Base-by-base conservation (phyloP, 345 rosid genomes). In the Eucalyptus microcorys region DNA sequence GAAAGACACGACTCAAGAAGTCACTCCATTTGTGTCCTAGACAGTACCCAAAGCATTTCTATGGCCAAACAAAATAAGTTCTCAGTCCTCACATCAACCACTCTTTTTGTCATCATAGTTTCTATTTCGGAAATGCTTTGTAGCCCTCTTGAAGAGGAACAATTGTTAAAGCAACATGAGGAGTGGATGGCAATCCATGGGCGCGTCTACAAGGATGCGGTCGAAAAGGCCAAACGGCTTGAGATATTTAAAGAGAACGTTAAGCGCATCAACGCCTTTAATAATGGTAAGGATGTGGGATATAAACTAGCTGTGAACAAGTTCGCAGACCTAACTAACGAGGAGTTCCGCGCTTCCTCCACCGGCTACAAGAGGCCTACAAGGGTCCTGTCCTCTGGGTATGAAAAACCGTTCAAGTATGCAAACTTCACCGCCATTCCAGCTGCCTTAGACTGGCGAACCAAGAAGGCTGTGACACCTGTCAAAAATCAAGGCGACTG, bases 401-500 rank as follows among this genome's bases (percentile, higher is more conserved):
- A 49, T 61, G 32, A 19, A 21, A 7, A 37, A 37, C 47, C 85
- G 48, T 85, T 88, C 40, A 86, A 8, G 27, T 76, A 91, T 87
- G 86, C 27, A 48, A 91, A 92, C 87, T 26, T 71, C 10, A 90
- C 90, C n/a, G 90, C 85, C 32, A 89, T 87, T 11, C 92, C 93
- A 27, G 7, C 90, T 27, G 34, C 86, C 42, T 45, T 91, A 89
- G 94, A 94, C 68, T 94, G 95, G 94, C 91, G 93, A 87, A 76
- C 42, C 80, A 57, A 57, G 24, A 94, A 91, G 3, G 93, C 90
- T 7, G 95, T 92, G 5, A 91, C 93, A 26, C 88, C 93, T n/a
- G 91, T 94, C 57, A 94, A 94, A 85, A 89, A 93, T 89, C 95
- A 93, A 89, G 94, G 93, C 87, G 7, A 10, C 3, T 92, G 95